Conservation (phyloP, 805 yeast genomes). For the Scheffersomyces lignosus region DNA sequence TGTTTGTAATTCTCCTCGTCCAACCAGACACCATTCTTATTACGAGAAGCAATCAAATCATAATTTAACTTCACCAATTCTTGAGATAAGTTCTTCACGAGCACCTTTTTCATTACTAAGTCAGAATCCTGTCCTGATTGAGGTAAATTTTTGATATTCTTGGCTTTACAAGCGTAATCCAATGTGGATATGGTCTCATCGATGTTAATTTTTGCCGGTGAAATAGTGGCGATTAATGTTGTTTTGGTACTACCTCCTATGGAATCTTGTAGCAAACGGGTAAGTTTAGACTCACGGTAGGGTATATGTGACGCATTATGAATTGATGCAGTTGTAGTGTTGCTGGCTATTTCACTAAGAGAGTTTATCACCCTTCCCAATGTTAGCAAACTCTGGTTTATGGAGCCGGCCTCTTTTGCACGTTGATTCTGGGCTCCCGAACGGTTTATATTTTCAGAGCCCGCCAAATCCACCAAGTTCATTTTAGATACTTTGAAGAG, state of each 20-base stretch:
- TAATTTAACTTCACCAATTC: conserved; percentile 56
- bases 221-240: conserved; percentile 80
- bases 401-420: conserved; percentile 92
- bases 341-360: conserved; percentile 30
- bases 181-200: conserved; percentile 84
- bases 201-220: conserved; percentile 75
- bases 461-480: conserved; percentile 91
- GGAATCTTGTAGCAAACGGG: conserved; percentile 69
- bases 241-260: conserved; percentile 89
- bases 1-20: conserved; percentile 53
- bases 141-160: conserved; percentile 67
- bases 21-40: conserved; percentile 66
- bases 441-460: conserved; percentile 83
- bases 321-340: conserved; percentile 3
- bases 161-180: conserved; percentile 86
- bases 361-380: conserved; percentile 85
- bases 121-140: conserved; percentile 46
- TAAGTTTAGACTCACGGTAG: conserved; percentile 77
- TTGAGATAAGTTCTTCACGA: conserved; percentile 52
- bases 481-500: conserved; percentile 56
- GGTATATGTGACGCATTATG: conserved; percentile 62
- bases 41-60: conserved; percentile 62
- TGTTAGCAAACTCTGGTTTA: conserved; percentile 83
- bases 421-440: conserved; percentile 87
- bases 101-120: conserved; percentile 49